Conservation (phyloP, 257 asterid genomes). For the Solanum acaule region DNA sequence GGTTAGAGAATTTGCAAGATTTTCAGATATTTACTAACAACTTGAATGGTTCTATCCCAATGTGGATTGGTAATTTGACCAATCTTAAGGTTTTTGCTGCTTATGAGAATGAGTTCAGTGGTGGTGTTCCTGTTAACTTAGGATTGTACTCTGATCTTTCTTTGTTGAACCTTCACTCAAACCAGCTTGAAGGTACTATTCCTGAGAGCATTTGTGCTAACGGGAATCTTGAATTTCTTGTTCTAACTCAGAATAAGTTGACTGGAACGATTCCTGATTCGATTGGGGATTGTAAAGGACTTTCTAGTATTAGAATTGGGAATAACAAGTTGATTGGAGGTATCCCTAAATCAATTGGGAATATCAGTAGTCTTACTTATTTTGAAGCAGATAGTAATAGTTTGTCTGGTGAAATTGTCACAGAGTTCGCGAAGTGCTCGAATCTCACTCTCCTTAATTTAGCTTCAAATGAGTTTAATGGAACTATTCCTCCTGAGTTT, state of each 20-base stretch:
- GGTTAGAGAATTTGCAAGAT: slow-evolving; percentile 45
- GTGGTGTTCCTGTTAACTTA: slow-evolving; percentile 57
- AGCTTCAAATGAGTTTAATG: slow-evolving; percentile 75
- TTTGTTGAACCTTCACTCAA: slow-evolving; percentile 81
- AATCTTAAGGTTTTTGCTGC: slow-evolving; percentile 60
- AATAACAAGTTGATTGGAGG: slow-evolving; percentile 58
- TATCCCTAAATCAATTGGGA: slow-evolving; percentile 70
- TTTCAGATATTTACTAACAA: background rate
- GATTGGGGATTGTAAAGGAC: slow-evolving; percentile 62
- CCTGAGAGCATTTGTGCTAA: slow-evolving; percentile 71
- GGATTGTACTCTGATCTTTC: slow-evolving; percentile 52
- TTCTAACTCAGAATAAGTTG: slow-evolving; percentile 70
- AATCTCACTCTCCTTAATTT: slow-evolving; percentile 79
- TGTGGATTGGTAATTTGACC: slow-evolving; percentile 65
- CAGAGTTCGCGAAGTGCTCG: slow-evolving; percentile 64
- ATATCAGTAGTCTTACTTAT: slow-evolving; percentile 77
- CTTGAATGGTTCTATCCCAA: slow-evolving; percentile 76
- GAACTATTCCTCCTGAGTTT: slow-evolving; percentile 66
- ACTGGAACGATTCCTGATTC: slow-evolving; percentile 53
- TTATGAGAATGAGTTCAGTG: slow-evolving; percentile 73
- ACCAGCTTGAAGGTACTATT: slow-evolving; percentile 63
- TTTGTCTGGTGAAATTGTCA: slow-evolving; percentile 75
- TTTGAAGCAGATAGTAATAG: slow-evolving; percentile 81
- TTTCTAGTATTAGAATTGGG: slow-evolving; percentile 81
- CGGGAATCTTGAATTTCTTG: slow-evolving; percentile 59